phyloP scores from a whole-genome alignment of 306 rosid genomes.

The Begonia fuchsioides region DNA sequence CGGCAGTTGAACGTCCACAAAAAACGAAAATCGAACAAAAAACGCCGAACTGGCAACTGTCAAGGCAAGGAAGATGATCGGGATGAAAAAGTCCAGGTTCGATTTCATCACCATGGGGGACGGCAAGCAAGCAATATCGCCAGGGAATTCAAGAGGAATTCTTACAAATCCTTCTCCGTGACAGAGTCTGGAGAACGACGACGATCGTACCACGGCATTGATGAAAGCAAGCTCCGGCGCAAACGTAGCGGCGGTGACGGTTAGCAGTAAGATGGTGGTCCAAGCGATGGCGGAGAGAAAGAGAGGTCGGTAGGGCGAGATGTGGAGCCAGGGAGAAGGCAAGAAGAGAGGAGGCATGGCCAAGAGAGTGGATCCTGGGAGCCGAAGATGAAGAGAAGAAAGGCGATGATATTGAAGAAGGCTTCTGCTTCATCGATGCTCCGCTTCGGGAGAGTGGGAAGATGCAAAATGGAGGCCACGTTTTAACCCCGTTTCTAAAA shows the following conservation, averaged over 20 bases:
- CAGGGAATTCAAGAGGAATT: constrained; percentile 49
- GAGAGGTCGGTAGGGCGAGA: constrained; percentile 5
- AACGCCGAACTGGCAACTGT: constrained; percentile 41
- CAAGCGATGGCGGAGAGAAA: constrained; percentile 23
- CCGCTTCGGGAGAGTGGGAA: no score
- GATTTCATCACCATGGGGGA: constrained; percentile 29
- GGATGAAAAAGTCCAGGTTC: constrained; percentile 48
- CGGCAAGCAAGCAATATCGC: constrained; percentile 44
- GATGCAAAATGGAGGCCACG: no score
- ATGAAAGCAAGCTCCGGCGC: constrained; percentile 35
- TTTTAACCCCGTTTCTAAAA: no score
- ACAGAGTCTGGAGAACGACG: constrained; percentile 28
- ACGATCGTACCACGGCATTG: constrained; percentile 26
- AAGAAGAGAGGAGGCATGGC: constrained; percentile 24
- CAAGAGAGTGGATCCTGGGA: not conserved
- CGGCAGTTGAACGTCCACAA: constrained; percentile 2
- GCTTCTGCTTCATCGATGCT: no score
- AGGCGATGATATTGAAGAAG: not conserved
- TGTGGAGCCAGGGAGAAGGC: constrained; percentile 13
- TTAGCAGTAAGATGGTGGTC: constrained; percentile 27
- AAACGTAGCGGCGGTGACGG: constrained; percentile 35
- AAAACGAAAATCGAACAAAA: constrained; percentile 28
- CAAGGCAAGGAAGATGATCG: constrained; percentile 57
- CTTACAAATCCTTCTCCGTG: constrained; percentile 17
- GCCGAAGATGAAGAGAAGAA: not conserved